phyloP scores from a whole-genome alignment of 208 protist genomes.

The Leishmania martiniquensis region DNA sequence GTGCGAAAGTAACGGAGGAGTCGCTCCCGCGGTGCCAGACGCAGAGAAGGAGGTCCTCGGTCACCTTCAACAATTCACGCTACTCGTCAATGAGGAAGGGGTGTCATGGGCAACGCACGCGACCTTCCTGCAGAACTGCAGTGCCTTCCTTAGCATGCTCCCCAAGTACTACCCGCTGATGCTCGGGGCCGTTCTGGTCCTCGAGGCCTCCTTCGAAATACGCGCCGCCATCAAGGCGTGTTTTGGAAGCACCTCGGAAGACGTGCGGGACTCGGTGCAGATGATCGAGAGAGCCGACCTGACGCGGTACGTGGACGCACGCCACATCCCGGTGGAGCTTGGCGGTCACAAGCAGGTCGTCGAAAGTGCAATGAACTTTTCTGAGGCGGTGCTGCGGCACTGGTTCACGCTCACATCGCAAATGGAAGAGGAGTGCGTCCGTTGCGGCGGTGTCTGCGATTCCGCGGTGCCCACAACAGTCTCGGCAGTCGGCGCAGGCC shows the following conservation, averaged over 20 bases:
- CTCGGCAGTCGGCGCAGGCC: not conserved
- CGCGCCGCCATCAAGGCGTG: slow-evolving; percentile 53
- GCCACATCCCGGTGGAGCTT: slow-evolving; percentile 48
- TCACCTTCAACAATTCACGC: slow-evolving; percentile 52
- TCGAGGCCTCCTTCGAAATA: slow-evolving; percentile 49
- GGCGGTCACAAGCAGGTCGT: slow-evolving; percentile 41
- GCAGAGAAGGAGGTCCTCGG: slow-evolving; percentile 12
- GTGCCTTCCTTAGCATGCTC: slow-evolving; percentile 44
- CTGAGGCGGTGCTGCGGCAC: slow-evolving; percentile 72
- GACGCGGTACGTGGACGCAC: slow-evolving; percentile 45
- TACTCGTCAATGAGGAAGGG: slow-evolving; percentile 71
- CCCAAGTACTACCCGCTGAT: slow-evolving; percentile 81
- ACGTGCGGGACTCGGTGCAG: slow-evolving; percentile 44
- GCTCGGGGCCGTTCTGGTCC: slow-evolving; percentile 58
- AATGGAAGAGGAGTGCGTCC: slow-evolving; percentile 36
- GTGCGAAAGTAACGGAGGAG: not conserved
- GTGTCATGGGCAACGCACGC: slow-evolving; percentile 41
- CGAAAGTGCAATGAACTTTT: slow-evolving; percentile 38
- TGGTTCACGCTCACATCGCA: slow-evolving; percentile 71
- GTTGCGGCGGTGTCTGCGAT: slow-evolving; percentile 9
- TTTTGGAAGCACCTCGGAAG: slow-evolving; percentile 33
- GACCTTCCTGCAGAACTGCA: slow-evolving; percentile 41
- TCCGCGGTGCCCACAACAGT: slow-evolving; percentile 1
- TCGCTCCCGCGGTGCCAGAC: slow-evolving; percentile 1
- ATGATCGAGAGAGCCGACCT: slow-evolving; percentile 60